Percentiles rank a stretch among this genome's conserved stretches.
phyloP scores from a whole-genome alignment of 2,329 filamentous ascomycete species.

The Fusarium gaditjirri region DNA sequence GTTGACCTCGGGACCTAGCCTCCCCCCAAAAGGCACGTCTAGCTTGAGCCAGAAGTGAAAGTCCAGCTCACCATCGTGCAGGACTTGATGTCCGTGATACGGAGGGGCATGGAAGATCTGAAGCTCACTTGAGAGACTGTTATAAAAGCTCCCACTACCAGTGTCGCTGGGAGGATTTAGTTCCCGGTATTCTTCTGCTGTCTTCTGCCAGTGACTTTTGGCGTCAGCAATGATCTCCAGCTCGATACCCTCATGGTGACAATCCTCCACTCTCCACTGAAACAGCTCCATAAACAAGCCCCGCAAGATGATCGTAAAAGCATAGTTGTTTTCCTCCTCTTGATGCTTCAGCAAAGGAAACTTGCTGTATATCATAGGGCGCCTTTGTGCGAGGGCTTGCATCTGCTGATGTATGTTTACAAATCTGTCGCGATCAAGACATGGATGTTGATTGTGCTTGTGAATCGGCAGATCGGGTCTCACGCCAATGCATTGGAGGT shows the following conservation, averaged over 20 bases:
- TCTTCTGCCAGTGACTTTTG: not conserved
- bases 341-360: not conserved
- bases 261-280: not conserved
- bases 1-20: not conserved
- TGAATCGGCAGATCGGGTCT: not conserved
- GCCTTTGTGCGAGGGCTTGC: fast-evolving
- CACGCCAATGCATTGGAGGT: not conserved
- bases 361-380: fast-evolving
- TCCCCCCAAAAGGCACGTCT: not conserved
- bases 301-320: not conserved
- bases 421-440: fast-evolving
- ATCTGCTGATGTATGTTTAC: not conserved
- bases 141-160: not conserved
- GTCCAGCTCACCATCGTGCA: not conserved
- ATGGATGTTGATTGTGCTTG: not conserved
- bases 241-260: not conserved
- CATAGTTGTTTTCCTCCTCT: not conserved
- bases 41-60: not conserved
- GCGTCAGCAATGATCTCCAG: not conserved
- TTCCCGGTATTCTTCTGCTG: not conserved
- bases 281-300: not conserved
- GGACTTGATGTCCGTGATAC: not conserved
- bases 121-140: not conserved
- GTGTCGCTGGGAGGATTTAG: fast-evolving
- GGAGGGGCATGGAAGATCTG: not conserved